phyloP scores from a whole-genome alignment of 495 filamentous ascomycete species.

The Daldinia decipiens region DNA sequence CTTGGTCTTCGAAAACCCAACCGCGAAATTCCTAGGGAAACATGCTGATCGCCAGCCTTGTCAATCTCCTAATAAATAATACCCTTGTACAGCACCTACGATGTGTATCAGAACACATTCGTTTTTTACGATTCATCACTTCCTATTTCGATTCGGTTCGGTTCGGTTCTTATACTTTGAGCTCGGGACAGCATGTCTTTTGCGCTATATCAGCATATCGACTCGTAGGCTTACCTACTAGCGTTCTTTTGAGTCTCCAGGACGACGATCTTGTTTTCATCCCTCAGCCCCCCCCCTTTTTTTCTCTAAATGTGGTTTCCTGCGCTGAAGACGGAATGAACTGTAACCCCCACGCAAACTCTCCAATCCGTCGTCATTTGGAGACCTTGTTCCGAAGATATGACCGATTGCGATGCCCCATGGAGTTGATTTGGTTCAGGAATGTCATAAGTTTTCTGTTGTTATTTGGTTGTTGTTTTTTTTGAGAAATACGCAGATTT shows the following conservation, averaged over 20 bases:
- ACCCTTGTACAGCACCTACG: conserved; percentile 9
- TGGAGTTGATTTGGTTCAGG: conserved; percentile 38
- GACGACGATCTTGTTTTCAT: conserved; percentile 6
- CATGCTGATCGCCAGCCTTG: neutral
- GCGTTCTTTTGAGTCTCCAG: conserved; percentile 18
- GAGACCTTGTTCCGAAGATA: conserved; percentile 35
- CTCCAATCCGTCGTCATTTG: conserved; percentile 18
- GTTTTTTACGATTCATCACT: conserved; percentile 11
- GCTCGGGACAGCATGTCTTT: conserved; percentile 13
- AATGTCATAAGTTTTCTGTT: conserved; percentile 18
- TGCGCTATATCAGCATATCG: conserved; percentile 21
- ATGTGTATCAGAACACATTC: conserved; percentile 20
- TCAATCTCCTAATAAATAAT: neutral
- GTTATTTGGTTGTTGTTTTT: neutral
- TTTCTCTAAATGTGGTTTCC: conserved; percentile 14
- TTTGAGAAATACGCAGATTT: conserved; percentile 10
- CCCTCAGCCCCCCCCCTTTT: conserved; percentile 7
- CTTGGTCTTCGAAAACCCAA: neutral
- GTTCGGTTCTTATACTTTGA: conserved; percentile 21
- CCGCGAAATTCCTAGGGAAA: neutral
- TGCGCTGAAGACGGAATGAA: conserved; percentile 37
- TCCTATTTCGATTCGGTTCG: conserved; percentile 28
- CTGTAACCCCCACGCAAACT: conserved; percentile 31
- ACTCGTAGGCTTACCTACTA: conserved; percentile 7
- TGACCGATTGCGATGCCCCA: conserved; percentile 39